Conservation (phyloP, 345 rosid genomes). For the Rubroshorea leprosula region DNA sequence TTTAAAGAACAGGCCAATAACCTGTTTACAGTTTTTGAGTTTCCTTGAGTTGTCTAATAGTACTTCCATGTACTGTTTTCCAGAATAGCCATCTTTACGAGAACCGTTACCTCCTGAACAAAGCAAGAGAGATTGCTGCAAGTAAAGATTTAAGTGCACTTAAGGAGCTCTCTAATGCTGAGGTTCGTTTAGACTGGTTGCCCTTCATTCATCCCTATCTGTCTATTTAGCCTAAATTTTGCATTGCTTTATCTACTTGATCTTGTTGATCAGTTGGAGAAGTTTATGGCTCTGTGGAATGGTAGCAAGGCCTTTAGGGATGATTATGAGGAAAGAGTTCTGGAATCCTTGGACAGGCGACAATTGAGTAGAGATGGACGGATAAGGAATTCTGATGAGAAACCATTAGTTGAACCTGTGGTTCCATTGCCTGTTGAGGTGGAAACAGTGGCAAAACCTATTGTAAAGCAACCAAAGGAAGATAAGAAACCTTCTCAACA, state of each 20-base stretch:
- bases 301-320: constrained; percentile 66
- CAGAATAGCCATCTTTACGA: constrained; percentile 46
- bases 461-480: constrained; percentile 52
- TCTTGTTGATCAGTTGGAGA: constrained; percentile 48
- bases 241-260: constrained; percentile 15
- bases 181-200: constrained; percentile 31
- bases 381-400: constrained; percentile 51
- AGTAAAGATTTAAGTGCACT: constrained; percentile 46
- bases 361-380: constrained; percentile 69
- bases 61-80: neutral
- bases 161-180: constrained; percentile 32
- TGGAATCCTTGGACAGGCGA: constrained; percentile 53
- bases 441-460: constrained; percentile 43
- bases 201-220: constrained; percentile 4
- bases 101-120: constrained; percentile 30
- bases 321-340: constrained; percentile 69
- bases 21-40: neutral
- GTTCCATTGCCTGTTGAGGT: constrained; percentile 23
- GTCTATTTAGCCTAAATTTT: neutral
- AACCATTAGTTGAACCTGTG: constrained; percentile 49
- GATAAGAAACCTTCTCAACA: constrained; percentile 44
- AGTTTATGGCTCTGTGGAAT: constrained; percentile 73
- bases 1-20: neutral
- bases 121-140: constrained; percentile 45
- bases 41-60: neutral